Evolutionary conservation across 352 stramenopile genomes (phyloP), one percentile per base, ranked within the genome.

Genomic region (Pythium apleroticum): DNA sequence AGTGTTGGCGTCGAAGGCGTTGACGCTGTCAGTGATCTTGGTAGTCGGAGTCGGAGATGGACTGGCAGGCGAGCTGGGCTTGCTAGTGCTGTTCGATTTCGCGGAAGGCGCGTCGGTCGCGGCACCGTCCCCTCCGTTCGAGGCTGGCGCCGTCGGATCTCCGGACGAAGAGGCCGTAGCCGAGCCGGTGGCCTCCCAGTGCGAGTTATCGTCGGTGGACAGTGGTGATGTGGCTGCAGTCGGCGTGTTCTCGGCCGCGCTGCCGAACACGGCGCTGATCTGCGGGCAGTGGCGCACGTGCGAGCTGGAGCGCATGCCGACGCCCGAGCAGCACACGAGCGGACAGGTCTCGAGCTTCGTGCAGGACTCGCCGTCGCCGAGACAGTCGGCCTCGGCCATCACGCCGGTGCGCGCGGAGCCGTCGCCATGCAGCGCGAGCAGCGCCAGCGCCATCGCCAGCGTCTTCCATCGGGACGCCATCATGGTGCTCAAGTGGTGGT

Each of bases 81-180:
- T 15, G 53, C 6, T 70, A 8, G 0, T n/a, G 33, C 43, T 58
- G 6, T 57, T 60, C n/a, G 17, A 59, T 7, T 71, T 43, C 28
- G 67, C 69, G 25, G 74, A 55, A 6, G 60, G 43, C 27, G 69
- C 60, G 22, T 71, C 66, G 3, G 56, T 35, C 9, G 56, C 30
- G 28, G n/a, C n/a, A 5, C 43, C 3, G 22, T 50, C 33, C 8
- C n/a, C 57, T 22, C 33, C 48, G 11, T 50, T 50, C 19, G 43
- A 17, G 20, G 43, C 10, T 19, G 20, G 43, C 43, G 35, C 12
- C 11, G n/a, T 28, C n/a, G 27, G 27, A 8, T 50, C 43, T 7
- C 15, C 43, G 3, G 43, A 25, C 20, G 43, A 25, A 4, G 43
- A 50, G 6, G n/a, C n/a, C 22, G 43, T 50, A 20, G n/a, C 20